A percentile compares a stretch with the other conserved stretches of the same genome.
Evolutionary conservation across 805 yeast genomes (phyloP).

Genomic region (Metschnikowia corniflorae): DNA sequence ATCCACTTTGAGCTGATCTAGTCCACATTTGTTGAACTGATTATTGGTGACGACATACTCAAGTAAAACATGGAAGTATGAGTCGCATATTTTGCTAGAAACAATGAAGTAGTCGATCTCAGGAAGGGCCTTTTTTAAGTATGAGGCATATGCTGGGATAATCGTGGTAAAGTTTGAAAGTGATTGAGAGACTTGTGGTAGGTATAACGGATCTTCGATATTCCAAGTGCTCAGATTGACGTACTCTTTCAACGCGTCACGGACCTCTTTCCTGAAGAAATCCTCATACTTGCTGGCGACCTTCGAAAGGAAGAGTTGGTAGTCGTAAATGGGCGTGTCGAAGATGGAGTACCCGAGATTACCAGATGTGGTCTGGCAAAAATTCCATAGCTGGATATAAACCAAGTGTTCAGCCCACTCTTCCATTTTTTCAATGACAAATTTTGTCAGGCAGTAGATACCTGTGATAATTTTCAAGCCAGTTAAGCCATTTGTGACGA

Average conservation of each 20-base stretch:
- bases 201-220: conserved; percentile 7
- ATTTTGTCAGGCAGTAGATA: conserved; percentile 34
- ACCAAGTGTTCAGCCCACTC: conserved; percentile 39
- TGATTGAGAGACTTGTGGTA: conserved; percentile 17
- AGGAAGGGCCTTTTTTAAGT: conserved; percentile 23
- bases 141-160: conserved; percentile 26
- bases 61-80: conserved; percentile 25
- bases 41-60: conserved; percentile 41
- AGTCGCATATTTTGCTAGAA: conserved; percentile 25
- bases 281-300: conserved; percentile 23
- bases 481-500: conserved; percentile 60
- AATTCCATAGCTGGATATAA: conserved; percentile 39
- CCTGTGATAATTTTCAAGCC: conserved; percentile 30
- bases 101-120: conserved; percentile 30
- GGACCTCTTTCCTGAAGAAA: conserved; percentile 33
- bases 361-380: conserved; percentile 21
- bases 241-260: conserved; percentile 31
- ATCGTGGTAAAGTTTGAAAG: conserved; percentile 22
- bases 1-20: conserved; percentile 32
- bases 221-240: conserved; percentile 38
- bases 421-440: conserved; percentile 26
- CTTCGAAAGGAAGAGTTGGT: conserved; percentile 19
- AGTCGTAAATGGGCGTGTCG: conserved; percentile 24
- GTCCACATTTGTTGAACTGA: conserved; percentile 31
- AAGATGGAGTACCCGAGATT: conserved; percentile 28